A percentile compares a stretch with the other conserved stretches of the same genome.
phyloP scores from a whole-genome alignment of 1,284 basidiomycete species.

The Megacollybia platyphylla region DNA sequence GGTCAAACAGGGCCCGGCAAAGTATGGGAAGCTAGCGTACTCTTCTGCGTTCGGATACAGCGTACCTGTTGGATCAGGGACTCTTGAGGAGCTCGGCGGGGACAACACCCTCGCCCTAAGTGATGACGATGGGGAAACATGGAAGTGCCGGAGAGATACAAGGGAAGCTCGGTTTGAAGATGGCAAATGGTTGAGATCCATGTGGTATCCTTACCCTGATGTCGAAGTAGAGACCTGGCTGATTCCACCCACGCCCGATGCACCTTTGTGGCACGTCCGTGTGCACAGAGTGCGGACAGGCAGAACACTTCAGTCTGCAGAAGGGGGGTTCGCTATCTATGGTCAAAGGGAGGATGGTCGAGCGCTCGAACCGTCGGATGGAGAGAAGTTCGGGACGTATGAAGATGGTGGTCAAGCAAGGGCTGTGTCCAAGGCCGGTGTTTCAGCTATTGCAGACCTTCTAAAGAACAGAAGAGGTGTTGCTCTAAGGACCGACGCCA shows the following conservation, averaged over 20 bases:
- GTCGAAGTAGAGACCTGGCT: slow-evolving; percentile 69
- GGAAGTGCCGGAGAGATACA: slow-evolving; percentile 56
- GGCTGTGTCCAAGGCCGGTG: slow-evolving; percentile 48
- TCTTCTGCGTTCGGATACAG: slow-evolving; percentile 67
- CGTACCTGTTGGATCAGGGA: slow-evolving; percentile 47
- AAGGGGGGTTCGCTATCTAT: slow-evolving; percentile 64
- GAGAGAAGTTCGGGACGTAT: slow-evolving; percentile 33
- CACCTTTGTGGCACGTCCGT: slow-evolving; percentile 58
- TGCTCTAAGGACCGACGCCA: slow-evolving; percentile 59
- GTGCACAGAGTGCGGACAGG: slow-evolving; percentile 49
- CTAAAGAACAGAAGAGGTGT: slow-evolving; percentile 18
- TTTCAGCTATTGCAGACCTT: slow-evolving; percentile 49
- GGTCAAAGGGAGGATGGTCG: slow-evolving; percentile 54
- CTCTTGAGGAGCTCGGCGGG: slow-evolving; percentile 58
- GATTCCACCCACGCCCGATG: slow-evolving; percentile 41
- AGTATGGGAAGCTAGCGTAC: slow-evolving; percentile 70
- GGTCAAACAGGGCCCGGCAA: slow-evolving; percentile 66
- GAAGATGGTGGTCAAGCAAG: slow-evolving; percentile 32
- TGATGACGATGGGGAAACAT: slow-evolving; percentile 57
- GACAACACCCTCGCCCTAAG: slow-evolving; percentile 61
- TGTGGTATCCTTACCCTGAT: slow-evolving; percentile 66
- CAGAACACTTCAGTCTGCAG: slow-evolving; percentile 41
- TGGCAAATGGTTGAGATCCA: slow-evolving; percentile 44
- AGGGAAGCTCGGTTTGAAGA: slow-evolving; percentile 49
- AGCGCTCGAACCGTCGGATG: slow-evolving; percentile 29